A percentile compares a stretch with the other conserved stretches of the same genome.
Conservation (phyloP, 257 asterid species). For the Linaria vulgaris region DNA sequence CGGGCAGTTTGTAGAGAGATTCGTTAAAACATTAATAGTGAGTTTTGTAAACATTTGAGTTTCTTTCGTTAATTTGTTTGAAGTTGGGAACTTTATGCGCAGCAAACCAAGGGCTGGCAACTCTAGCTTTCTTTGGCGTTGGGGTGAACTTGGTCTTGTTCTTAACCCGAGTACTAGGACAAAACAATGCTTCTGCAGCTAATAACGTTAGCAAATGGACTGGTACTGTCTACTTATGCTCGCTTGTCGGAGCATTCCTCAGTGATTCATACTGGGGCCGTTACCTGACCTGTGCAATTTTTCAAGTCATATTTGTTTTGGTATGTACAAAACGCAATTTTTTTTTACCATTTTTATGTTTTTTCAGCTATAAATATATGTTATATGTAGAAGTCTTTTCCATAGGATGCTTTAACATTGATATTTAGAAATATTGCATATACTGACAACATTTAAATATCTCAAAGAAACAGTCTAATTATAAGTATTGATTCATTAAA, state of each 20-base stretch:
- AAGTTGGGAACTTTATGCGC: too few species aligned
- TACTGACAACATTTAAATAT: neutral
- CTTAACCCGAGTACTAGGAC: neutral
- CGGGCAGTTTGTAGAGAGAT: too few species aligned
- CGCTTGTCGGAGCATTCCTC: neutral
- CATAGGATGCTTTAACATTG: too few species aligned
- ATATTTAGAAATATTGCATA: too few species aligned
- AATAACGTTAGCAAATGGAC: constrained; percentile 1
- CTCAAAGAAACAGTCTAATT: neutral
- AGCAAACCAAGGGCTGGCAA: neutral
- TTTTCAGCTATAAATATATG: neutral
- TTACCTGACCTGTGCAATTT: neutral
- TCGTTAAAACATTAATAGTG: too few species aligned
- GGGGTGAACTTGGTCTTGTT: constrained; percentile 1
- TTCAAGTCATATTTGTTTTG: neutral
- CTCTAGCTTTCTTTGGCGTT: neutral
- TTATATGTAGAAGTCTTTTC: too few species aligned
- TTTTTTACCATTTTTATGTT: neutral
- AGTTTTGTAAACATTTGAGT: too few species aligned
- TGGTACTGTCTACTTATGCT: neutral
- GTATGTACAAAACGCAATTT: neutral
- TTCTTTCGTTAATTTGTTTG: too few species aligned
- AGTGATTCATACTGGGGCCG: constrained; percentile 6
- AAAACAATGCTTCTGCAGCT: constrained; percentile 5
- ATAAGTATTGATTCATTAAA: neutral